Conservation (phyloP, 768 basidiomycete genomes). For the Ramaria sp. region DNA sequence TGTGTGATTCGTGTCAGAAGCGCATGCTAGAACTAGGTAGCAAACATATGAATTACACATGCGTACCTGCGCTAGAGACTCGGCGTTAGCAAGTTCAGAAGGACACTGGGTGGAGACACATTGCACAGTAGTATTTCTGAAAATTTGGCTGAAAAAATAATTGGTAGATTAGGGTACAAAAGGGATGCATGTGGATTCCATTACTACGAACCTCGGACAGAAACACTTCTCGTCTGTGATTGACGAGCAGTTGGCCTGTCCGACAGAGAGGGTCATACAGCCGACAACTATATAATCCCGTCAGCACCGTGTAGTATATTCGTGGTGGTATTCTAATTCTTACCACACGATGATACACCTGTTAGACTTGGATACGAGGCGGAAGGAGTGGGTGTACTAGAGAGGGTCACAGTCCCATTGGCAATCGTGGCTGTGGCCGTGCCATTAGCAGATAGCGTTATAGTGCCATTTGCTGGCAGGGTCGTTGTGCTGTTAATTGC, state of each 20-base stretch:
- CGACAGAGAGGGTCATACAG: background rate
- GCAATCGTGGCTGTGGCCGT: background rate
- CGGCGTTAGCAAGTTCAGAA: background rate
- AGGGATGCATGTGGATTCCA: background rate
- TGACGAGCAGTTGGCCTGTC: background rate
- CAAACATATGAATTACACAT: background rate
- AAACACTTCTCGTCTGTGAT: conserved; percentile 1
- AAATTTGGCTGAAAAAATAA: background rate
- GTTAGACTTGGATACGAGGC: background rate
- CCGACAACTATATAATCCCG: background rate
- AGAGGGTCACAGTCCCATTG: background rate
- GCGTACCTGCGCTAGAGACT: background rate
- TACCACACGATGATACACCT: conserved; percentile 1
- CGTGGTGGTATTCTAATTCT: background rate
- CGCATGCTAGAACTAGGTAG: background rate
- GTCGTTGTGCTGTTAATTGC: background rate
- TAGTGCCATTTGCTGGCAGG: background rate
- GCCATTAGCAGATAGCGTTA: background rate
- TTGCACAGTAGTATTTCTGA: background rate
- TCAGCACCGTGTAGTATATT: background rate
- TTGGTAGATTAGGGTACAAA: background rate
- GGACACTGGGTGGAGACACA: conserved; percentile 1
- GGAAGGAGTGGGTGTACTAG: background rate
- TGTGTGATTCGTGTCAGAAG: background rate
- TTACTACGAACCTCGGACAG: background rate